Conservation (phyloP, 1,284 basidiomycete species). For the Rhodotorula sp. region DNA sequence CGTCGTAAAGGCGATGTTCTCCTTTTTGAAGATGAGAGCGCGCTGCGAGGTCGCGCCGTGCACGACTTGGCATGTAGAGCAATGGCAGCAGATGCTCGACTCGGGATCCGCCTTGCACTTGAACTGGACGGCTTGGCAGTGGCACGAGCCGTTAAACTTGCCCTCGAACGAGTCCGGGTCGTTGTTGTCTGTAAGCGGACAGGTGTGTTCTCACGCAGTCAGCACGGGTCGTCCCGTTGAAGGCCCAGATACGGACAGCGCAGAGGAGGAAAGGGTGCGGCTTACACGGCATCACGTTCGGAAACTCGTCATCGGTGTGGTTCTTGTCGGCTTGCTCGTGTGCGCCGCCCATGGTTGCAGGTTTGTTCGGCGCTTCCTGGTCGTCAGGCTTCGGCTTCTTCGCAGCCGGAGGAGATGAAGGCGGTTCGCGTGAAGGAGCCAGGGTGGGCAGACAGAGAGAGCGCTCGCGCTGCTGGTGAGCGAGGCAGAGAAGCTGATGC, state of each 20-base stretch:
- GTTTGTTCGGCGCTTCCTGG: not conserved
- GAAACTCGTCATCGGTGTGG: conserved; percentile 12
- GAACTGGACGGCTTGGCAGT: conserved; percentile 23
- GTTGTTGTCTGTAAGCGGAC: conserved; percentile 8
- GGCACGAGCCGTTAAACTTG: conserved; percentile 21
- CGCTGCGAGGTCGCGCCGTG: conserved; percentile 27
- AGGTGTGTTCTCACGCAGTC: not conserved
- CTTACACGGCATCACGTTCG: conserved; percentile 2
- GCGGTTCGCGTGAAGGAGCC: conserved; percentile 1
- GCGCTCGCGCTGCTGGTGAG: not conserved
- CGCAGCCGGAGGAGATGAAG: not conserved
- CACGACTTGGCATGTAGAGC: not conserved
- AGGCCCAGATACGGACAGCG: no score
- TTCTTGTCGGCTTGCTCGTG: conserved; percentile 13
- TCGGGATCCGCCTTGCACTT: conserved; percentile 24
- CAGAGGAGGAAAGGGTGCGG: no score
- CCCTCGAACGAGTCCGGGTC: conserved; percentile 7
- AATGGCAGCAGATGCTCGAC: conserved; percentile 22
- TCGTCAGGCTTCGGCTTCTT: conserved; percentile 1
- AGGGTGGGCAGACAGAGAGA: not conserved
- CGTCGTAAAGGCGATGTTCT: conserved; percentile 15
- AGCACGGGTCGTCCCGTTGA: no score
- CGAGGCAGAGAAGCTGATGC: not conserved
- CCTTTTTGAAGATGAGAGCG: conserved; percentile 33
- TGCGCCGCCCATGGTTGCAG: conserved; percentile 13